A percentile compares a stretch with the other conserved stretches of the same genome.
Evolutionary conservation across 1,284 basidiomycete genomes (phyloP).

Genomic region (Fistulina hepatica): DNA sequence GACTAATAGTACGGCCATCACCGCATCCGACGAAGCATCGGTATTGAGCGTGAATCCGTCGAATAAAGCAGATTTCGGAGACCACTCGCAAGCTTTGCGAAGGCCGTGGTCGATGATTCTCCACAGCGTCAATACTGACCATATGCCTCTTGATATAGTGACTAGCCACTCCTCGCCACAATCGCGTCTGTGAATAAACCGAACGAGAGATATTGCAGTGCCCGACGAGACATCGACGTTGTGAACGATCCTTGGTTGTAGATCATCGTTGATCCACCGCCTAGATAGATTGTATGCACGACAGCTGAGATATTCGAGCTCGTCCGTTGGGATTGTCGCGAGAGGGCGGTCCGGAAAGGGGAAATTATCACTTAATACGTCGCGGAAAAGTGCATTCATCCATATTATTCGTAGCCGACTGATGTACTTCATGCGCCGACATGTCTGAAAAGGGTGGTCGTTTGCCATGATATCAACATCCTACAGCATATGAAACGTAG

Average conservation of each 20-base stretch:
- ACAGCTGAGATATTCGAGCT: slow-evolving; percentile 35
- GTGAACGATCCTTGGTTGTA: slow-evolving; percentile 10
- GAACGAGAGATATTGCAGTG: slow-evolving; percentile 38
- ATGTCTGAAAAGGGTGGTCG: slow-evolving; percentile 29
- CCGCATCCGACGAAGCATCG: slow-evolving; percentile 31
- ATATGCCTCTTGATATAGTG: slow-evolving; percentile 47
- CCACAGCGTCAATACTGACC: slow-evolving; percentile 45
- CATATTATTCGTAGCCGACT: slow-evolving; percentile 41
- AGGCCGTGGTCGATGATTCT: slow-evolving; percentile 22
- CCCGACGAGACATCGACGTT: slow-evolving; percentile 22
- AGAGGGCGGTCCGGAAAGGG: slow-evolving; percentile 31
- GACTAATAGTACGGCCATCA: slow-evolving; percentile 29
- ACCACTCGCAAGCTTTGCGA: slow-evolving; percentile 36
- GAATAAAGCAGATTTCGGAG: slow-evolving; percentile 39
- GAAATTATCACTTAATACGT: slow-evolving; percentile 33
- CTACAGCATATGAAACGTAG: background rate
- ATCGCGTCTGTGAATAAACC: slow-evolving; percentile 34
- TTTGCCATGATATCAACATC: background rate
- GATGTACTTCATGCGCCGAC: slow-evolving; percentile 31
- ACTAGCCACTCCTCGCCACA: slow-evolving; percentile 36
- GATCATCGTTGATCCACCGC: slow-evolving; percentile 20
- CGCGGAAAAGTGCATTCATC: slow-evolving; percentile 35
- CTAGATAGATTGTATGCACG: slow-evolving; percentile 32
- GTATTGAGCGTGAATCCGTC: slow-evolving; percentile 38
- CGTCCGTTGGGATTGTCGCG: slow-evolving; percentile 16